Base-by-base conservation (phyloP, 768 basidiomycete species). In the Pleurotus eryngii region DNA sequence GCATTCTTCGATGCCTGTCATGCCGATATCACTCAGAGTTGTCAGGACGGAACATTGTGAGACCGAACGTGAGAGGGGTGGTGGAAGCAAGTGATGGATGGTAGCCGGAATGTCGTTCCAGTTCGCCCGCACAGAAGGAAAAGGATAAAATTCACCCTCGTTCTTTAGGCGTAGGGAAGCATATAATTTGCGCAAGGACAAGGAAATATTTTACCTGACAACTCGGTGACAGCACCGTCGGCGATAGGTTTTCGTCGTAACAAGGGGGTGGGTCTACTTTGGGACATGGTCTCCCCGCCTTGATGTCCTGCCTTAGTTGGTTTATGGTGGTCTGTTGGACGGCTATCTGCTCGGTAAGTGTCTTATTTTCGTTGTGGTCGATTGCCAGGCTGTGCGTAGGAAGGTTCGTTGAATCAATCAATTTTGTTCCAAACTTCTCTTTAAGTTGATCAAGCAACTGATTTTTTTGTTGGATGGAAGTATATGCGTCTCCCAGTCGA, bases 381-480 rank as follows among this genome's bases (percentile, higher is more conserved):
- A 65, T 66, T 18, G 67, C 58, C 2, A 60, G 39, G 49, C 61
- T 18, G 15, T 14, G 30, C n/a, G 17, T 60, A 55, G 18, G 40
- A 59, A 38, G 50, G 62, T 26, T 64, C 65, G 47, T 64, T 62
- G 39, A 51, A 20, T 37, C 47, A 17, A 2, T 18, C 15, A 49
- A 35, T 26, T 40, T 60, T 20, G 17, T 61, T 47, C 8, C 40
- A 49, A 24, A 46, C 26, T 30, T 59, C 49, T 75, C 60, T 81
- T 76, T 45, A 87, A 65, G 8, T 5, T 67, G 72, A 35, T 79
- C 74, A 57, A 89, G 79, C 5, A 72, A 65, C 18, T 74, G 72
- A 1, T 78, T 75, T 69, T 89, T 88, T 65, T 85, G 78, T n/a
- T 79, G 78, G 61, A 89, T 72, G 0, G 84, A 83, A 12, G 72